Conservation (phyloP, 768 basidiomycete species). For the Dioszegia aurantiaca region DNA sequence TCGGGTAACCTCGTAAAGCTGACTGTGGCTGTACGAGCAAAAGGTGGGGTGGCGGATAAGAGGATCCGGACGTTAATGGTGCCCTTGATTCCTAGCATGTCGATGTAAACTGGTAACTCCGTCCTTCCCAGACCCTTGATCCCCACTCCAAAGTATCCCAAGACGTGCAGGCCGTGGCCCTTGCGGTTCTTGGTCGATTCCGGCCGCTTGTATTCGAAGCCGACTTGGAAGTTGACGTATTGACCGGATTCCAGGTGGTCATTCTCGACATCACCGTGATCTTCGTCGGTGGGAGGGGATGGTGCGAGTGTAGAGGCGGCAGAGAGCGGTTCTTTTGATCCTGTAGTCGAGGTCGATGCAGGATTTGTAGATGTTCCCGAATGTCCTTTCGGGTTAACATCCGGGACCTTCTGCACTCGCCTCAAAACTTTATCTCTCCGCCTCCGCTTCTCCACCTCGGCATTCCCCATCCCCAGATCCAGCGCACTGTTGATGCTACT, state of each 20-base stretch:
- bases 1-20: slow-evolving; percentile 48
- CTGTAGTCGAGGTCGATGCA: not conserved
- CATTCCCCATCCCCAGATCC: not conserved
- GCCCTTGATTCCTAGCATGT: slow-evolving; percentile 47
- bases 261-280: slow-evolving; percentile 7
- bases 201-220: slow-evolving; percentile 44
- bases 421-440: slow-evolving; percentile 17
- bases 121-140: slow-evolving; percentile 47
- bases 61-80: slow-evolving; percentile 49
- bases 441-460: slow-evolving; percentile 17
- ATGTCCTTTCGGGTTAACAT: no score
- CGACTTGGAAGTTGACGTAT: slow-evolving; percentile 51
- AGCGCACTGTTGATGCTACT: slow-evolving; percentile 5
- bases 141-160: slow-evolving; percentile 50
- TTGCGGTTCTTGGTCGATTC: slow-evolving; percentile 25
- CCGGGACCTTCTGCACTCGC: not conserved
- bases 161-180: slow-evolving; percentile 45
- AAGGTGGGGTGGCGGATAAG: slow-evolving; percentile 51
- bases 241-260: slow-evolving; percentile 43
- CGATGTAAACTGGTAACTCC: slow-evolving; percentile 46
- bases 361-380: no score
- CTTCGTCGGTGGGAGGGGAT: not conserved
- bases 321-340: not conserved
- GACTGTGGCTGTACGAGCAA: slow-evolving; percentile 48
- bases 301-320: no score